A percentile compares a stretch with the other conserved stretches of the same genome.
Evolutionary conservation across 495 filamentous ascomycete species (phyloP).

Genomic region (Clohesyomyces aquaticus): DNA sequence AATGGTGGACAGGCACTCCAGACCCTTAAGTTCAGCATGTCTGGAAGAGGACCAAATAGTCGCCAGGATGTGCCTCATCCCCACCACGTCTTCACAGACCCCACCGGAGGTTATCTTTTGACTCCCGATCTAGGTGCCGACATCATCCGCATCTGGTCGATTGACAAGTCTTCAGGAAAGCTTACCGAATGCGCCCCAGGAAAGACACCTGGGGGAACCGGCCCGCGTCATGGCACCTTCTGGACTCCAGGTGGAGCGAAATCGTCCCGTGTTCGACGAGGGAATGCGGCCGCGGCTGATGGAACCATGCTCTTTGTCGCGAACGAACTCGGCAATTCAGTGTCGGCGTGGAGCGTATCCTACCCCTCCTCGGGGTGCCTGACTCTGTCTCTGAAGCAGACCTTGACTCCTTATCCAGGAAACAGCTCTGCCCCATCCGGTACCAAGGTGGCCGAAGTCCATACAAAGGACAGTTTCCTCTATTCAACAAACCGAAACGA

Average conservation of each 20-base stretch:
- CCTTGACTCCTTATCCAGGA: conserved; percentile 14
- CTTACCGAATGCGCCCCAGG: conserved; percentile 48
- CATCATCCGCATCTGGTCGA: conserved; percentile 23
- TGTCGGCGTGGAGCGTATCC: conserved; percentile 50
- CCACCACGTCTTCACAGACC: conserved; percentile 14
- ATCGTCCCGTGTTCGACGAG: conserved; percentile 10
- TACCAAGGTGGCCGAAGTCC: conserved; percentile 21
- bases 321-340: conserved; percentile 56
- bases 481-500: conserved; percentile 31
- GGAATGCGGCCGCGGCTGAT: conserved; percentile 15
- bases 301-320: conserved; percentile 50
- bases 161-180: conserved; percentile 40
- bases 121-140: conserved; percentile 27
- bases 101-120: conserved; percentile 17
- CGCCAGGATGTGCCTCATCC: conserved; percentile 29
- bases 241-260: conserved; percentile 42
- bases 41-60: conserved; percentile 5
- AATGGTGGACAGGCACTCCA: background rate
- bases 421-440: conserved; percentile 31
- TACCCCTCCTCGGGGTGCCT: conserved; percentile 42
- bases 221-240: conserved; percentile 53
- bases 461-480: conserved; percentile 43
- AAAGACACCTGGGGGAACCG: conserved; percentile 48
- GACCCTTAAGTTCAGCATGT: conserved; percentile 18
- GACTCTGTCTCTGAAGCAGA: conserved; percentile 24